A percentile compares a stretch with the other conserved stretches of the same genome.
phyloP scores from a whole-genome alignment of 805 yeast genomes.

The Debaryomyces hansenii region DNA sequence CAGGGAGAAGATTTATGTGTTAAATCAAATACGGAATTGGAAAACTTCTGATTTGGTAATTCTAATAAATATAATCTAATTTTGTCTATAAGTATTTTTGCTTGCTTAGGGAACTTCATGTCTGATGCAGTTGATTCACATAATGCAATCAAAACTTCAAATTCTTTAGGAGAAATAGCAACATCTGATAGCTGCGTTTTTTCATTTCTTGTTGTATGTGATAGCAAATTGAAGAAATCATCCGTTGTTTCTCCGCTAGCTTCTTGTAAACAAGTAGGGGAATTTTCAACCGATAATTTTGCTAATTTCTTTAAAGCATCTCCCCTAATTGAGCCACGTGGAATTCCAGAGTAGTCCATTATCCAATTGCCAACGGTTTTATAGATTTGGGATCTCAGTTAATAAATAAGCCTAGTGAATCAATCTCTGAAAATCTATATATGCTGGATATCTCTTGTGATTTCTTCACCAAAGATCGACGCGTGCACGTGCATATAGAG shows the following conservation, averaged over 20 bases:
- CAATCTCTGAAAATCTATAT: no score
- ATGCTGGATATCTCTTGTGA: no score
- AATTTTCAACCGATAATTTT: constrained; percentile 27
- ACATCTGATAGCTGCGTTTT: constrained; percentile 23
- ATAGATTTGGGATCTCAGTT: no score
- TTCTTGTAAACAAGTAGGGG: constrained; percentile 7
- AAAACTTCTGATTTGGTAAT: constrained; percentile 45
- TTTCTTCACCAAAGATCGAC: no score
- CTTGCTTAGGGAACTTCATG: constrained; percentile 33
- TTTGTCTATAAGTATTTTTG: constrained; percentile 42
- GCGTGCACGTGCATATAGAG: no score
- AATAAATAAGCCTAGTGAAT: no score
- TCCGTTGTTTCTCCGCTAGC: constrained; percentile 6
- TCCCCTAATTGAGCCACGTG: constrained; percentile 39
- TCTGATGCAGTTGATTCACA: constrained; percentile 40
- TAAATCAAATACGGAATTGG: constrained; percentile 32
- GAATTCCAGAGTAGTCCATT: constrained; percentile 41
- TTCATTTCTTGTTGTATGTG: constrained; percentile 6
- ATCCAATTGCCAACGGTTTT: neutral
- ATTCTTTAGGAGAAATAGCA: constrained; percentile 51
- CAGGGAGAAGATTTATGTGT: constrained; percentile 31
- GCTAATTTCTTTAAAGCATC: constrained; percentile 40
- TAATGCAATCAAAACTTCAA: constrained; percentile 57
- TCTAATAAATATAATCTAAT: constrained; percentile 49
- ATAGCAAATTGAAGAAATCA: constrained; percentile 21